A percentile compares a stretch with the other conserved stretches of the same genome.
These are phyloP conservation scores for Saccharomyces hybrid DNA, from an alignment of 1,139 yeast species.

Conservation along the genomic window DNA sequence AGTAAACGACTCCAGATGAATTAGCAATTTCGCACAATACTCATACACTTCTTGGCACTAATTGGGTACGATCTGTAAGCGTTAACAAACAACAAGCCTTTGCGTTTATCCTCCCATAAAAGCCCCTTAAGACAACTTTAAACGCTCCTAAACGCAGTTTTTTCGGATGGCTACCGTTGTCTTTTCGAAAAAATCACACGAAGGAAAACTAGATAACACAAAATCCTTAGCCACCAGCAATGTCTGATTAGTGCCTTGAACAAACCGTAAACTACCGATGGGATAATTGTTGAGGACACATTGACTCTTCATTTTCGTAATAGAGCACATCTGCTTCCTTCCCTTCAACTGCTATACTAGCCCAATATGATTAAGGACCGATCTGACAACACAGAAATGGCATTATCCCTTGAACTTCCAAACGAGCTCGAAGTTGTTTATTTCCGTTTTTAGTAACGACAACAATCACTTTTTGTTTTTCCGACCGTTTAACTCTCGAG, in stretches of 20 bases:
- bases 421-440: background rate
- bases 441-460: background rate
- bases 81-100: background rate
- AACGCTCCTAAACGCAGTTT: background rate
- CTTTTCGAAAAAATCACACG: background rate
- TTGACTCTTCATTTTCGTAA: background rate
- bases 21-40: background rate
- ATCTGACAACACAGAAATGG: background rate
- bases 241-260: background rate
- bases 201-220: background rate
- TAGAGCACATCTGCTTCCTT: background rate
- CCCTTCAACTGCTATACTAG: background rate
- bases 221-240: background rate
- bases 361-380: background rate
- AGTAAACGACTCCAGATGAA: background rate
- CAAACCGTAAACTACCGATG: background rate
- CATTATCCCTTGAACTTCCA: background rate
- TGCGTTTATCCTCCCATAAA: background rate
- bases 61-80: background rate
- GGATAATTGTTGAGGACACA: background rate
- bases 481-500: background rate
- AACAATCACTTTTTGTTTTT: background rate
- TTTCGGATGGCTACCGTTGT: background rate
- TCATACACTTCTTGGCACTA: background rate
- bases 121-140: background rate